Evolutionary conservation across 140 eudicot genomes (phyloP).

Genomic region (Anethum foeniculum): DNA sequence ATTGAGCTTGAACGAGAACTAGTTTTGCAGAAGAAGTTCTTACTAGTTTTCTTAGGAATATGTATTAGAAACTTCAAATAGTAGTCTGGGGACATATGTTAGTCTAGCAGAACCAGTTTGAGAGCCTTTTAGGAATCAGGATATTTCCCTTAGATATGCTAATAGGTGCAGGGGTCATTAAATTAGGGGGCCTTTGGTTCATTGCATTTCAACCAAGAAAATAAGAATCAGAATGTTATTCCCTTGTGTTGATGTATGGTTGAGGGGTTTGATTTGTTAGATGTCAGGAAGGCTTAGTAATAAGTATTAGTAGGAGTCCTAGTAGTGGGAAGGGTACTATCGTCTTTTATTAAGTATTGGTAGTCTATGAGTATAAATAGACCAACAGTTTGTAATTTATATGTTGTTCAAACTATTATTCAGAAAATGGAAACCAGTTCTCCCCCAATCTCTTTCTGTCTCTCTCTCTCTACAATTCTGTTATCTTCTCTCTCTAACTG

Average conservation of each 20-base stretch:
- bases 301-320: no score
- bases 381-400: no score
- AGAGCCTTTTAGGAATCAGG: not conserved
- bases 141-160: not conserved
- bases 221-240: not conserved
- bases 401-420: no score
- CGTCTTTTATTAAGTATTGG: no score
- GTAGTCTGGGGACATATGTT: not conserved
- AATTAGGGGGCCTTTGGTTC: not conserved
- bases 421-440: no score
- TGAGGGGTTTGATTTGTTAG: not conserved
- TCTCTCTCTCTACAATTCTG: no score
- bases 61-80: not conserved
- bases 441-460: no score
- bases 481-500: no score
- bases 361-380: no score
- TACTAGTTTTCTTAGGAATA: not conserved
- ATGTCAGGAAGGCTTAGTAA: no score
- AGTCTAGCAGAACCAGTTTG: not conserved
- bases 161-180: not conserved
- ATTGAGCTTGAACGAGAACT: not conserved
- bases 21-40: not conserved
- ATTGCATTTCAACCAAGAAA: not conserved
- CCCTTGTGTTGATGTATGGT: not conserved
- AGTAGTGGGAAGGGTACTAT: no score